Evolutionary conservation across 139 green algal species (phyloP), one percentile per base, ranked within the genome.

Genomic region (Coelastrella sp.): DNA sequence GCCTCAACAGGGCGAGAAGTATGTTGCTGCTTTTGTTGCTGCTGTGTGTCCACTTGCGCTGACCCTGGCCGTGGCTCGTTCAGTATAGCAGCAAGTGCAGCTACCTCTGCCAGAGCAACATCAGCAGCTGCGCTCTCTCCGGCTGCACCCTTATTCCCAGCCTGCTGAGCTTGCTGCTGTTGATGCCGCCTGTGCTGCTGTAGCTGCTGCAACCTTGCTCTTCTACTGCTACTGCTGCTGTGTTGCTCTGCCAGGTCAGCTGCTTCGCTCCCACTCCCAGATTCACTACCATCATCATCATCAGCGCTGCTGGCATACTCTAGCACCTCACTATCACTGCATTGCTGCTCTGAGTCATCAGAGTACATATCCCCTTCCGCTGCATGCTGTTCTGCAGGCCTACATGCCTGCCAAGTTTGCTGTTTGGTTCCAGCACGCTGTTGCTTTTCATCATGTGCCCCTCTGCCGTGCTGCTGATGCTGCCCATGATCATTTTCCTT

Each of bases 71-170:
- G 4, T 47, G 82, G 82, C 32, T 87, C 32, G 14, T 87, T 87
- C 22, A 87, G 65, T 10, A 87, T 78, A 16, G 82, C 82, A 54
- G 82, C 82, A 2, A 87, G 65, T 54, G 64, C 82, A 79, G 82
- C 82, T 7, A 78, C 82, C 64, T 87, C 82, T 79, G 82, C 65
- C 6, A 78, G 20, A 6, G 82, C 82, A 8, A 65, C 82, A 78
- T 87, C 82, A 56, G 64, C 82, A 79, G 65, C 64, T 19, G 64
- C 20, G 32, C 32, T 47, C 32, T 47, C 32, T 32, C 60, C 64
- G 14, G 19, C 7, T 16, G 8, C 80, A 78, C 7, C 32, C 22
- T 78, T 64, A 7, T 57, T 1, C 61, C 1, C 32, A 65, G 22
- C 20, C 59, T 56, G n/a, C 61, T 73, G 59, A 19, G 66, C 77